Percentiles rank a stretch among this genome's conserved stretches.
Evolutionary conservation across 768 basidiomycete species (phyloP).

Genomic region (Pseudohyphozyma bogoriensis): DNA sequence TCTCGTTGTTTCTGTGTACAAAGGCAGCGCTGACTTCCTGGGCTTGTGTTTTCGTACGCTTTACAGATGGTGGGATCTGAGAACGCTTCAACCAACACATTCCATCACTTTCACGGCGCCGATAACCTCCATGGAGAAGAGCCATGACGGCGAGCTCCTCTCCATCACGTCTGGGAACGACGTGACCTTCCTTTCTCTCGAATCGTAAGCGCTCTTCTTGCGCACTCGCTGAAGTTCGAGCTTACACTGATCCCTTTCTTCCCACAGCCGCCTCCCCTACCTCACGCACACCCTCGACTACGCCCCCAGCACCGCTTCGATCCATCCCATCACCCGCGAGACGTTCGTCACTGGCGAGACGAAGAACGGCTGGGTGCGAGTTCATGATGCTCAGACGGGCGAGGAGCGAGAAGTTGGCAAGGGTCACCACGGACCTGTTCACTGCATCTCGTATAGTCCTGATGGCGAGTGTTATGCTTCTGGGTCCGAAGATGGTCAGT

Average conservation of each 20-base stretch:
- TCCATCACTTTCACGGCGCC: constrained; percentile 53
- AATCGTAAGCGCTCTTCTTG: constrained; percentile 33
- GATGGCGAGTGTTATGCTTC: constrained; percentile 97
- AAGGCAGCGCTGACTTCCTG: neutral
- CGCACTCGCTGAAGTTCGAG: neutral
- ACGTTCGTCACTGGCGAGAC: constrained; percentile 85
- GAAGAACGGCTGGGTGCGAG: constrained; percentile 89
- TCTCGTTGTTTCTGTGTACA: neutral
- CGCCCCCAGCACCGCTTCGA: constrained; percentile 82
- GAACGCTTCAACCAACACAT: constrained; percentile 62
- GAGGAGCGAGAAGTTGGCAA: constrained; percentile 84
- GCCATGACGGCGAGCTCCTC: constrained; percentile 44
- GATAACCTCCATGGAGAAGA: constrained; percentile 90
- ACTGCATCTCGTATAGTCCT: constrained; percentile 75
- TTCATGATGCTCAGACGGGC: constrained; percentile 73
- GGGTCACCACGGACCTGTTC: constrained; percentile 95
- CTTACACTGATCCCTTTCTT: neutral
- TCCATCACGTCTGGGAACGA: constrained; percentile 82
- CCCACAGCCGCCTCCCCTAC: constrained; percentile 43
- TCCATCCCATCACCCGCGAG: constrained; percentile 79
- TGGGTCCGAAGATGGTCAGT: constrained; percentile 64
- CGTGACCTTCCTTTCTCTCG: constrained; percentile 70
- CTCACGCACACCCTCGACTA: constrained; percentile 74
- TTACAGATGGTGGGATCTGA: constrained; percentile 89
- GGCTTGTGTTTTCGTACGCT: no score